Percentiles rank a stretch among this genome's conserved stretches.
Conservation (phyloP, 768 basidiomycete genomes). For the Mycena vulgaris region DNA sequence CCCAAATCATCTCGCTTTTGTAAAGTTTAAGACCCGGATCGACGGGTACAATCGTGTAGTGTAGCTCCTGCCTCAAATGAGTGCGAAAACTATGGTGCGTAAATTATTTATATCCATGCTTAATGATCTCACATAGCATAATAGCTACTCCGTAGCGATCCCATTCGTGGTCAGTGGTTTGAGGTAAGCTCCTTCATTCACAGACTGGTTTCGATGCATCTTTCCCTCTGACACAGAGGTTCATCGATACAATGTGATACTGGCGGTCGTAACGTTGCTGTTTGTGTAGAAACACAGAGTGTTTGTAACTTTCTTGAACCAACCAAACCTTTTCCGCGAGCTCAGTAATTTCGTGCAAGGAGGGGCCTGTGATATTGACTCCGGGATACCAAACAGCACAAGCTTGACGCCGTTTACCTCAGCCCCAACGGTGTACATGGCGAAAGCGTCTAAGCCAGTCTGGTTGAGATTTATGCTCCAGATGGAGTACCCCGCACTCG, state of each 20-base stretch:
- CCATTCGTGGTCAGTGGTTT: too few relatives aligned
- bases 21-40: too few relatives aligned
- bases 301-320: constrained; percentile 11
- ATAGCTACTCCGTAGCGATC: too few relatives aligned
- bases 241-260: constrained; percentile 3
- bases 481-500: constrained; percentile 19
- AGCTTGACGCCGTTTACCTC: constrained; percentile 20
- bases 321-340: constrained; percentile 7
- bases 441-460: constrained; percentile 13
- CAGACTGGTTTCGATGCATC: constrained; percentile 6
- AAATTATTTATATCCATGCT: constrained; percentile 1
- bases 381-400: constrained; percentile 15
- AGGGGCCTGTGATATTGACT: constrained; percentile 19
- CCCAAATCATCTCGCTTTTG: too few relatives aligned
- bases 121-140: constrained; percentile 2
- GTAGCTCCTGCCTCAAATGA: constrained; percentile 2
- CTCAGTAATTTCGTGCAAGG: constrained; percentile 11
- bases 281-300: constrained; percentile 3
- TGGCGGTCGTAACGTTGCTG: not conserved
- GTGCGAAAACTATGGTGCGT: constrained; percentile 5
- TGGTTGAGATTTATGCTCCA: constrained; percentile 23
- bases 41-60: constrained; percentile 5
- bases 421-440: constrained; percentile 18
- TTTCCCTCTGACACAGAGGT: constrained; percentile 1
- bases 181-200: too few relatives aligned